Percentiles rank a stretch among this genome's conserved stretches.
phyloP scores from a whole-genome alignment of 2,329 filamentous ascomycete species.

The Microdochium paspali region DNA sequence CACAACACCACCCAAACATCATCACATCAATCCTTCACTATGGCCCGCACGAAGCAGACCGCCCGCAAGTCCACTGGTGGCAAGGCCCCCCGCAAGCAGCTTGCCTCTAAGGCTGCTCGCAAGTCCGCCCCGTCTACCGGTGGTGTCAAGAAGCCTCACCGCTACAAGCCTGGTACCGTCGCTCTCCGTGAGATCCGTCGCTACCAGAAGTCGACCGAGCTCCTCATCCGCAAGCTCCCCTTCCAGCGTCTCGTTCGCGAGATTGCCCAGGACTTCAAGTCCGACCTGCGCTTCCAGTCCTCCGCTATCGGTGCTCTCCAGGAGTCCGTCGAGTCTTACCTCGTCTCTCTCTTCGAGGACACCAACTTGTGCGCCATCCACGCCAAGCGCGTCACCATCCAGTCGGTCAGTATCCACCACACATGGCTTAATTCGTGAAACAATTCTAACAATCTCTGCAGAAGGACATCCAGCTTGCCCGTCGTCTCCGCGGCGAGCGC shows the following conservation, averaged over 20 bases:
- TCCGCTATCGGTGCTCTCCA: constrained; percentile 95
- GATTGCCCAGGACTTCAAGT: constrained; percentile 94
- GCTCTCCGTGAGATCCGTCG: constrained; percentile 97
- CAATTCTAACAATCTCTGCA: constrained; percentile 27
- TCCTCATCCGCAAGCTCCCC: constrained; percentile 92
- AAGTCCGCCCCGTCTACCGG: constrained; percentile 97
- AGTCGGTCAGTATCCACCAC: constrained; percentile 41
- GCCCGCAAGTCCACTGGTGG: constrained; percentile 71
- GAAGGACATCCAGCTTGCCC: constrained; percentile 96
- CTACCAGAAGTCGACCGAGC: constrained; percentile 96
- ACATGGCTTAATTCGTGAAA: background rate
- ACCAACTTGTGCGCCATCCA: constrained; percentile 98
- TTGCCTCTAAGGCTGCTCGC: constrained; percentile 97
- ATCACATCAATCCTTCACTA: constrained; percentile 28
- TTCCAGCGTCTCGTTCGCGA: constrained; percentile 98
- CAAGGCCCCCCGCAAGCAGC: constrained; percentile 86
- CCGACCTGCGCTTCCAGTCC: constrained; percentile 93
- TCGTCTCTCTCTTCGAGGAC: constrained; percentile 96
- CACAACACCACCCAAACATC: constrained; percentile 15
- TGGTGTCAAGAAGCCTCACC: constrained; percentile 92
- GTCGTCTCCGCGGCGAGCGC: constrained; percentile 88
- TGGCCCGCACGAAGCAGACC: constrained; percentile 59
- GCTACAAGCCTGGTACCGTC: constrained; percentile 86
- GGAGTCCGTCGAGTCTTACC: constrained; percentile 97
- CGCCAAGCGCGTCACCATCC: constrained; percentile 98